Evolutionary conservation across 2,329 filamentous ascomycete genomes (phyloP), one percentile per base, ranked within the genome.

Genomic region (Fusarium mundagurra): DNA sequence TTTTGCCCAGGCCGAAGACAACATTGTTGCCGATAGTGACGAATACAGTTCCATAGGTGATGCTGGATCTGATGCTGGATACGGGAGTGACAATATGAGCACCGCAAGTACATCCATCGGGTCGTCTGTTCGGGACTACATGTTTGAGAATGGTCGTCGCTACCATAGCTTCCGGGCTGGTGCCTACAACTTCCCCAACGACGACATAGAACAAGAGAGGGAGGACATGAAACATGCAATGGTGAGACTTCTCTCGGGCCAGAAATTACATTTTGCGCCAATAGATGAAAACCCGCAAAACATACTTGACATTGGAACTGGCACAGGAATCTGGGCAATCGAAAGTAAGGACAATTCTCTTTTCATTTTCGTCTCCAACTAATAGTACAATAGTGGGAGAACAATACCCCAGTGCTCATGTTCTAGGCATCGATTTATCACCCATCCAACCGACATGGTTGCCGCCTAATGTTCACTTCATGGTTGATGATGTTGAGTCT

Each of bases 261-360:
- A 84, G 41, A 83, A 83, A 65, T 80, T 90, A n/a, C 84, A 87
- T 75, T 88, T 88, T 76, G 86, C 88, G 7, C 87, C 88, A 5
- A 84, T 89, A 55, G 83, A 83, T 10, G 79, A 83, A 6, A 79
- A 84, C 45, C 84, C 86, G 0, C 85, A 88, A 66, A 82, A 86
- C 70, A 82, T 89, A 16, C 80, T 90, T n/a, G 89, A 90, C 72
- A 85, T 90, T 50, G 88, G 88, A 20, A 90, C 88, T 0, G 88
- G 89, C 6, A 90, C 88, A 2, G 88, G 88, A 5, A 88, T 89
- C 12, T 90, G 88, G 88, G 87, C 88, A 16, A 89, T 90, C 61
- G 88, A 90, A 72, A 87, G 83, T 85, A 76, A 76, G 83, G 34
- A 6, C 9, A 48, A 39, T 13, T 45, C 43, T 38, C 39, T 50